Percentiles rank a stretch among this genome's conserved stretches.
These are phyloP conservation scores for Colletotrichum tofieldiae DNA, from an alignment of 2,329 filamentous ascomycete species.

Conservation along the genomic window DNA sequence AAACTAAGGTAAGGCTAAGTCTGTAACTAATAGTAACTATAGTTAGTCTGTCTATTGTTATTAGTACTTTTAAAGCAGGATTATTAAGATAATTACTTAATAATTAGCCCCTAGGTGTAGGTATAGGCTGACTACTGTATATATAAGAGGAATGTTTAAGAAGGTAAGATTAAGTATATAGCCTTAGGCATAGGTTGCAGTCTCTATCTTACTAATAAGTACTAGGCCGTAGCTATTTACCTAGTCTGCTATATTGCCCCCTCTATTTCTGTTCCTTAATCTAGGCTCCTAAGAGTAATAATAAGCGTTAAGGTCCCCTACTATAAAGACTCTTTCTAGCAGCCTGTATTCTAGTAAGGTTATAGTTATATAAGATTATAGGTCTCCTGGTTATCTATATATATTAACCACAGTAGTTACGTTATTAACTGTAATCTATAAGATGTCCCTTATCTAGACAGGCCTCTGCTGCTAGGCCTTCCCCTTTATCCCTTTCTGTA, in stretches of 20 bases:
- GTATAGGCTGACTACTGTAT: background rate
- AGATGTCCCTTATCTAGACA: background rate
- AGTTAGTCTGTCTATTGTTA: background rate
- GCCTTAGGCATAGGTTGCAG: background rate
- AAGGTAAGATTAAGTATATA: conserved; percentile 6
- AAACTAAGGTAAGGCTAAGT: background rate
- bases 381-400: conserved; percentile 5
- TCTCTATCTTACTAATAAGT: background rate
- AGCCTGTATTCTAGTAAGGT: background rate
- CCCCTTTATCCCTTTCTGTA: conserved; percentile 1
- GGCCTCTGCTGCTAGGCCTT: conserved; percentile 6
- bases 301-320: conserved; percentile 4
- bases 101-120: background rate
- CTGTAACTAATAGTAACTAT: background rate
- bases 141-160: background rate
- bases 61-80: background rate
- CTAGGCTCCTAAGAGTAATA: conserved; percentile 1
- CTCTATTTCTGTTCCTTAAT: background rate
- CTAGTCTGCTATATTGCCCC: background rate
- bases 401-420: conserved; percentile 5
- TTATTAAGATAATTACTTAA: background rate
- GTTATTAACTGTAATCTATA: conserved; percentile 5
- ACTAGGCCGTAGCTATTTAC: background rate
- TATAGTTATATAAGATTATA: background rate
- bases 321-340: background rate